phyloP scores from a whole-genome alignment of 352 stramenopile genomes.

The Thalassiosira mediterranea region DNA sequence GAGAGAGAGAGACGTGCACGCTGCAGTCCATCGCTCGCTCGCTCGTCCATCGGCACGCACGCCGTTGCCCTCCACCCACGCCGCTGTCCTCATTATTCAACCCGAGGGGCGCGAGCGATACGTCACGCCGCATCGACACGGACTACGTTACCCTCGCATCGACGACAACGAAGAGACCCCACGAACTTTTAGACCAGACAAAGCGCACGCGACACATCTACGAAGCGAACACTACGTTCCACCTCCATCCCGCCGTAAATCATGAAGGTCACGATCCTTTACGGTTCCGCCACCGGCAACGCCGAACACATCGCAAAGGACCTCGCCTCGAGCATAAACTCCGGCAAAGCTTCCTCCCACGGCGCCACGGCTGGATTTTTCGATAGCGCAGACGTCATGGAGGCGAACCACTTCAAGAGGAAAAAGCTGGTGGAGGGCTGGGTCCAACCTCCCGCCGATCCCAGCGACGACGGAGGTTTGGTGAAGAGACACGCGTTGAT shows the following conservation, averaged over 20 bases:
- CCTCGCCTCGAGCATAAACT: constrained; percentile 58
- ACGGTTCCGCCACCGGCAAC: constrained; percentile 82
- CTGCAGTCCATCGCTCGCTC: no score
- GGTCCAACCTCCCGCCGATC: constrained; percentile 5
- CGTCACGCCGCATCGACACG: no score
- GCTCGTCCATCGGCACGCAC: no score
- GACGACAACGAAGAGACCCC: background rate
- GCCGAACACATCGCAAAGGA: constrained; percentile 82
- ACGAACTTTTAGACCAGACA: background rate
- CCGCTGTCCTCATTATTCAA: no score
- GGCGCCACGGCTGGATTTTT: constrained; percentile 12
- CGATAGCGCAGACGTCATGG: constrained; percentile 28
- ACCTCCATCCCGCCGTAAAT: no score
- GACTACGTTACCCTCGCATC: background rate
- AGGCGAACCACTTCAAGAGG: constrained; percentile 40
- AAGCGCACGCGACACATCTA: no score
- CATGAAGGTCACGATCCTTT: constrained; percentile 67
- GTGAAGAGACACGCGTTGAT: constrained; percentile 71
- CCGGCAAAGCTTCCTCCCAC: background rate
- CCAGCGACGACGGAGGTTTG: background rate
- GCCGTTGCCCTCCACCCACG: no score
- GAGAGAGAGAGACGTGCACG: no score
- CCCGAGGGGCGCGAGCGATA: no score
- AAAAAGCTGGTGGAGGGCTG: constrained; percentile 46
- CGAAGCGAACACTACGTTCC: no score